Base-by-base conservation (phyloP, 179 eudicot genomes). In the Nepenthes alata region DNA sequence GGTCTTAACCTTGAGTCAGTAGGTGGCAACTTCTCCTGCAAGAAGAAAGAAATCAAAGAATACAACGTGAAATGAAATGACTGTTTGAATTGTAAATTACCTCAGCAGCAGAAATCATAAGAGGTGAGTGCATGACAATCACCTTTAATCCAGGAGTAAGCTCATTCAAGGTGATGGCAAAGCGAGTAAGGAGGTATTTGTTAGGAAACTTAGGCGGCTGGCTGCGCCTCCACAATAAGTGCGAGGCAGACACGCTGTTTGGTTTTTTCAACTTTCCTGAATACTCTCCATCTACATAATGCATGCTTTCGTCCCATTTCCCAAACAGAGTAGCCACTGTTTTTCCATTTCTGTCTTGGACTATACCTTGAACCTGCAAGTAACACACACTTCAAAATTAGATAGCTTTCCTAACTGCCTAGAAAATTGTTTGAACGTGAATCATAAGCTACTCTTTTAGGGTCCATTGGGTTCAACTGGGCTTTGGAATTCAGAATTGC, bases 281-380 rank as follows among this genome's bases (percentile, higher is more conserved):
- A 70, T 61, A 78, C 62, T 84, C 96, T 49, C 95, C 96, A 63
- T 62, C 61, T 58, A 86, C 83, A 71, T 83, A 91, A 72, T 84
- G 81, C 88, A 91, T 78, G 74, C 96, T 89, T 75, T 91, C 98
- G 74, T 89, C 95, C 98, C 98, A 91, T 79, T 91, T 91, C 55
- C 98, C 98, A 75, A 85, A 83, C 55, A 91, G 66, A 16, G 89
- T 81, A 62, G 96, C 88, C 55, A 79, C 74, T 10, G 95, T 85
- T 75, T 91, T 91, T 53, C 98, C 98, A 60, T 68, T 80, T 75
- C 68, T 81, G 63, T 89, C 98, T 70, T 86, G 96, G 53, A 89
- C 98, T 38, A 74, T 48, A 47, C 98, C 98, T 72, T 91, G 96
- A 12, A 91, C 98, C 98, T 91, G 82, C 63, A 70, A 47, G 66